Conservation (phyloP, 257 asterid species). For the Agastache rugosa region DNA sequence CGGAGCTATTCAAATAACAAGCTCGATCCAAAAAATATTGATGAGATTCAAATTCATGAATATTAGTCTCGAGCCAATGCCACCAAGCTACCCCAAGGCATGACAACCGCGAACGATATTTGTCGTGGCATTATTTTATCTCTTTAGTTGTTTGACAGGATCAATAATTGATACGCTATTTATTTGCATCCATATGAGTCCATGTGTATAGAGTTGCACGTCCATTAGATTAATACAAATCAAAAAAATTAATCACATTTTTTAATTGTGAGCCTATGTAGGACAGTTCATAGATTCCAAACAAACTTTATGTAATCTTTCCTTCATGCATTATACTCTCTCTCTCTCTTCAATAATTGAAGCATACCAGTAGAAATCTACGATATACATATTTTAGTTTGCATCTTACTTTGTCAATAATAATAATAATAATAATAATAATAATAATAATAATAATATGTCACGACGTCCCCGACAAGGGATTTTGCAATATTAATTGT, state of each 20-base stretch:
- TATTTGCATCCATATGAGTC: not conserved
- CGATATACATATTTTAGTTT: not conserved
- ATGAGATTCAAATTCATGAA: too few relatives aligned
- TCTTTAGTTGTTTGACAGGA: not conserved
- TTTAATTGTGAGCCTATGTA: not conserved
- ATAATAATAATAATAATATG: not conserved
- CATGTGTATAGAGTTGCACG: not conserved
- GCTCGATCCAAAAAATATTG: too few relatives aligned
- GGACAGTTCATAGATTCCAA: slow-evolving; percentile 1
- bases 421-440: not conserved
- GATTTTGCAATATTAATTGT: not conserved
- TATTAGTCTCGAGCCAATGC: too few relatives aligned
- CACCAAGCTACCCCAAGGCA: too few relatives aligned
- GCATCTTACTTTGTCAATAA: not conserved
- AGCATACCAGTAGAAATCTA: not conserved
- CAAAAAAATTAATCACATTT: not conserved
- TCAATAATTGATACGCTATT: not conserved
- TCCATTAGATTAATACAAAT: not conserved
- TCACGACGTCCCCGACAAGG: not conserved
- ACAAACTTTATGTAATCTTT: not conserved
- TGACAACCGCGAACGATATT: too few relatives aligned
- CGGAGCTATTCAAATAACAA: too few relatives aligned
- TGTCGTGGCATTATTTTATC: too few relatives aligned
- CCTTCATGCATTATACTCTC: not conserved
- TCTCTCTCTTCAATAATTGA: not conserved